phyloP scores from a whole-genome alignment of 371 early-diverging fungal genomes.

The Racocetra persica region DNA sequence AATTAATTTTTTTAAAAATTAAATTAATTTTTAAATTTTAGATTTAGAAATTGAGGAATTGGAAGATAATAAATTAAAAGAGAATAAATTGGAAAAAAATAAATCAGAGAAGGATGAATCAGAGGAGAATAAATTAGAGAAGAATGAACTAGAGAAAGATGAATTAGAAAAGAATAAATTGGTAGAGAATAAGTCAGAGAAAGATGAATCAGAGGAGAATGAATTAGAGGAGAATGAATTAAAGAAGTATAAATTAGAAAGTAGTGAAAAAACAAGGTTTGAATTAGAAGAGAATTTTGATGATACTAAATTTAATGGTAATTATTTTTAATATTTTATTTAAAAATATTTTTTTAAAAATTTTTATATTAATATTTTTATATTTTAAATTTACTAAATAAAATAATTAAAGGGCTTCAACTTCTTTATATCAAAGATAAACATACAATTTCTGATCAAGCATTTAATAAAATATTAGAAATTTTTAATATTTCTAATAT shows the following conservation, averaged over 20 bases:
- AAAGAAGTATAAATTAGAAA: not conserved
- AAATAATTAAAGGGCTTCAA: constrained; percentile 4
- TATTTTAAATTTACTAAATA: not conserved
- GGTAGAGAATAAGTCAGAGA: not conserved
- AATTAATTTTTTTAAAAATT: too few species aligned
- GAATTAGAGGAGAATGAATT: not conserved
- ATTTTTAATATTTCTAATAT: not conserved
- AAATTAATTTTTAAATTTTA: too few species aligned
- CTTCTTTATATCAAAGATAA: not conserved
- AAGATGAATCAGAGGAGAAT: not conserved
- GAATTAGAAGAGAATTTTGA: too few species aligned
- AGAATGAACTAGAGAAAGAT: not conserved
- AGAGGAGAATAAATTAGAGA: too few species aligned
- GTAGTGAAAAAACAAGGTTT: not conserved
- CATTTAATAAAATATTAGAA: constrained; percentile 1
- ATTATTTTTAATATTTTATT: not conserved
- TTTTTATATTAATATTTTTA: not conserved
- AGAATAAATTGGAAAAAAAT: not conserved
- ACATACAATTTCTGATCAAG: not conserved
- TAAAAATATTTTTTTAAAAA: not conserved
- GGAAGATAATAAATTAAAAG: not conserved
- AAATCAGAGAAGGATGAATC: not conserved
- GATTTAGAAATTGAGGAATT: too few species aligned
- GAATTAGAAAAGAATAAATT: not conserved
- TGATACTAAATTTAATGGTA: too few species aligned